Evolutionary conservation across 768 basidiomycete genomes (phyloP).

Genomic region (Panus rudis): DNA sequence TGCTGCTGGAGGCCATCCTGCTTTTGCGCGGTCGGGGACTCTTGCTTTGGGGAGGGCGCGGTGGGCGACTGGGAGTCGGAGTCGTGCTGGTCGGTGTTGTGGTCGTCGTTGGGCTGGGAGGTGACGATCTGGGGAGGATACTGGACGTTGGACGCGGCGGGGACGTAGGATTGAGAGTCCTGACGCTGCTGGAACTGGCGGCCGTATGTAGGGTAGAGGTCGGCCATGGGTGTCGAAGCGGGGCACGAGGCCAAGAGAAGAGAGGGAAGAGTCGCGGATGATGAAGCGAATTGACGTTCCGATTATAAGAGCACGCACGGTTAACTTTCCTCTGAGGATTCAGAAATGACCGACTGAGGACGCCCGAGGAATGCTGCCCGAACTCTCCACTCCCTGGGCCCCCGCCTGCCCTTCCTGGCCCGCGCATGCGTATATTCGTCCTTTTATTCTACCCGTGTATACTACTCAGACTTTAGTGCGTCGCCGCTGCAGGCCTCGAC

Average conservation of each 20-base stretch:
- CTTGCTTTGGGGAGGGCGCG: slow-evolving; percentile 27
- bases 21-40: slow-evolving; percentile 30
- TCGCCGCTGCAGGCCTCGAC: too few species aligned
- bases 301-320: slow-evolving; percentile 8
- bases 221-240: slow-evolving; percentile 34
- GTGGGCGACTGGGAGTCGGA: slow-evolving; percentile 20
- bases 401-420: not conserved
- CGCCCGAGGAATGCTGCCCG: too few species aligned
- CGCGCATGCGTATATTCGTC: too few species aligned
- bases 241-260: slow-evolving; percentile 1
- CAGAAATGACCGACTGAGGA: too few species aligned
- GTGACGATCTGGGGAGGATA: slow-evolving; percentile 22
- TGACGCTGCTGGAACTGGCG: slow-evolving; percentile 38
- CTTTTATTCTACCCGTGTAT: too few species aligned
- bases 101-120: slow-evolving; percentile 15
- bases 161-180: slow-evolving; percentile 18
- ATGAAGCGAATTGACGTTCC: slow-evolving; percentile 10
- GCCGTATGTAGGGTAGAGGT: slow-evolving; percentile 39
- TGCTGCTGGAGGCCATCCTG: slow-evolving; percentile 35
- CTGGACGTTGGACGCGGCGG: slow-evolving; percentile 15
- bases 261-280: slow-evolving; percentile 8
- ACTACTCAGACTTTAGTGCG: too few species aligned
- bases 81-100: slow-evolving; percentile 14
- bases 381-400: not conserved
- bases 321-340: not conserved